Base-by-base conservation (phyloP, 2,329 filamentous ascomycete species). In the Fusarium nodosum region DNA sequence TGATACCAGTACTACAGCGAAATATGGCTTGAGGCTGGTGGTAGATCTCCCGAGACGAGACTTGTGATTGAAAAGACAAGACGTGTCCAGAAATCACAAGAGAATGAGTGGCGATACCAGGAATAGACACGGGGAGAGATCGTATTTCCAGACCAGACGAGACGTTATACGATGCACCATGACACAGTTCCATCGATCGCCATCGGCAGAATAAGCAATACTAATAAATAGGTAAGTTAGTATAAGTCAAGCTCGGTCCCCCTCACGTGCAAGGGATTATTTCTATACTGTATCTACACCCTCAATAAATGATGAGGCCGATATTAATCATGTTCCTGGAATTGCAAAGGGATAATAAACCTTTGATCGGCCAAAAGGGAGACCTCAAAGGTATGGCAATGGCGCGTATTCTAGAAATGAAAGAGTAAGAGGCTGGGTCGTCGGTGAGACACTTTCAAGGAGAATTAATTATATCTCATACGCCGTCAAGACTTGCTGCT, bases 121-220 rank as follows among this genome's bases (percentile, higher is more conserved):
- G 57, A 69, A 69, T 70, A 69, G 66, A 68, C 55, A 70, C 62
- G 57, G 44, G 47, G 30, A 52, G n/a, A 52, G 38, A 30, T 55
- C 56, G 57, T 56, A 57, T 51, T 47, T 31, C 38, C 44, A 66
- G 46, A 50, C 46, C 15, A 57, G 39, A 57, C 39, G 41, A 44
- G 51, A 46, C 41, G 30, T 51, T 50, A 69, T 66, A 68, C 65
- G 65, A 68, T 48, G 51, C 28, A 45, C 18, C 31, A 48, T 39
- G 31, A 55, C 48, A 48, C n/a, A 44, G 11, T 15, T 42, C 18
- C 20, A 64, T 34, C 39, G 44, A 64, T 64, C 60, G 31, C 18
- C 59, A 22, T 38, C 24, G 39, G 16, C 24, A 52, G 22, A 18
- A 38, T 18, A 39, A 36, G 33, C 24, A 26, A 39, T 31, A 46